Conservation (phyloP, 192 early-diverging fungal genomes). For the Coemansia reversa region DNA sequence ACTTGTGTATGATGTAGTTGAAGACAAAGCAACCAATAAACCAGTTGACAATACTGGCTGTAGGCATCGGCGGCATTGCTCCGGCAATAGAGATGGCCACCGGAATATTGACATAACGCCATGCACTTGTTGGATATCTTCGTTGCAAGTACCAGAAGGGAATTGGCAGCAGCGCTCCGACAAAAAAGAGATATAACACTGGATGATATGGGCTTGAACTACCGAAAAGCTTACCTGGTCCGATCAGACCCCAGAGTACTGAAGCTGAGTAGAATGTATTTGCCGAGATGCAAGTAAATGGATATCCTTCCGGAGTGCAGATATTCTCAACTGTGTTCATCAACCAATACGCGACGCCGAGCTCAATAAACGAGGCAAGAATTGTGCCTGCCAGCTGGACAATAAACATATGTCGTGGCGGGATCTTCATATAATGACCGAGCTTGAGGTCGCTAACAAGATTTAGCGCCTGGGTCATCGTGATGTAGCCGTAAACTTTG, state of each 20-base stretch:
- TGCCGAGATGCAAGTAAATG: conserved; percentile 64
- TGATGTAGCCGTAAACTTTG: conserved; percentile 82
- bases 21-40: conserved; percentile 67
- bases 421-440: conserved; percentile 82
- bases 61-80: conserved; percentile 62
- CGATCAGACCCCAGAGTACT: conserved; percentile 78
- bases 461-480: conserved; percentile 74
- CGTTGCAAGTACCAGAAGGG: conserved; percentile 67
- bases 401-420: conserved; percentile 78
- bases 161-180: conserved; percentile 68
- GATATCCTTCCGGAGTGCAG: conserved; percentile 62
- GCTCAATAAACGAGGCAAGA: conserved; percentile 66
- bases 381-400: conserved; percentile 73
- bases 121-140: conserved; percentile 63
- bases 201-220: conserved; percentile 57
- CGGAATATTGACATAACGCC: conserved; percentile 65
- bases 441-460: conserved; percentile 71
- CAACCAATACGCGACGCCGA: conserved; percentile 67
- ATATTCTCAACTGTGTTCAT: conserved; percentile 62
- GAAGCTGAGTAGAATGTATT: conserved; percentile 70
- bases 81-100: conserved; percentile 65
- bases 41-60: conserved; percentile 70
- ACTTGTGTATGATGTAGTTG: conserved; percentile 66
- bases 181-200: conserved; percentile 56
- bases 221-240: conserved; percentile 69